phyloP scores from a whole-genome alignment of 257 asterid species.

The Scutellaria baicalensis region DNA sequence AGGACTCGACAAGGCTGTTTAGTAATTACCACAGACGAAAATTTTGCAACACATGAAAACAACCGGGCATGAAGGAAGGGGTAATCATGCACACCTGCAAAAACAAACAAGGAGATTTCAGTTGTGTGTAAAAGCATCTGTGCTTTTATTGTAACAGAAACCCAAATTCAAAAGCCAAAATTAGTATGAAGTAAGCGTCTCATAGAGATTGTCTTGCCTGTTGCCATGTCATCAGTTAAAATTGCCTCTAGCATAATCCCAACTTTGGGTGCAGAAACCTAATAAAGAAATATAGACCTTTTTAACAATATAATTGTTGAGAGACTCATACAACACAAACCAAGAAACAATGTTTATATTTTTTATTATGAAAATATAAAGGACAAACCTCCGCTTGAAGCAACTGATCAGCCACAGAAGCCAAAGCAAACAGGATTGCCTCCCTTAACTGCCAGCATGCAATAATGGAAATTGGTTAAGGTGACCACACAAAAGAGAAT shows the following conservation, averaged over 20 bases:
- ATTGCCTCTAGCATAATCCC: slow-evolving; percentile 62
- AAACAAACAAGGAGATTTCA: slow-evolving; percentile 12
- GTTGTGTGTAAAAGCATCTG: background rate
- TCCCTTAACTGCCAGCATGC: slow-evolving; percentile 65
- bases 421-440: slow-evolving; percentile 83
- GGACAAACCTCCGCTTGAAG: slow-evolving; percentile 73
- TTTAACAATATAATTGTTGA: slow-evolving; percentile 1
- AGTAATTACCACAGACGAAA: slow-evolving; percentile 66
- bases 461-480: slow-evolving; percentile 7
- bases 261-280: slow-evolving; percentile 58
- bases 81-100: slow-evolving; percentile 63
- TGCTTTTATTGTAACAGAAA: slow-evolving; percentile 10
- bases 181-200: background rate
- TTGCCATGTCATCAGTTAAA: slow-evolving; percentile 75
- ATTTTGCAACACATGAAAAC: slow-evolving; percentile 81
- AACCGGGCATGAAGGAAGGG: slow-evolving; percentile 93
- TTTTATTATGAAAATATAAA: slow-evolving; percentile 1
- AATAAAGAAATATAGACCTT: slow-evolving; percentile 15
- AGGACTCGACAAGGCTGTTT: background rate
- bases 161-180: background rate
- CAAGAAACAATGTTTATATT: background rate
- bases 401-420: slow-evolving; percentile 79
- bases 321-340: background rate
- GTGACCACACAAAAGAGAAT: slow-evolving; percentile 3
- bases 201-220: slow-evolving; percentile 37